A percentile compares a stretch with the other conserved stretches of the same genome.
These are phyloP conservation scores for Herpetomonas tarakana DNA, from an alignment of 208 protist species.

Conservation along the genomic window DNA sequence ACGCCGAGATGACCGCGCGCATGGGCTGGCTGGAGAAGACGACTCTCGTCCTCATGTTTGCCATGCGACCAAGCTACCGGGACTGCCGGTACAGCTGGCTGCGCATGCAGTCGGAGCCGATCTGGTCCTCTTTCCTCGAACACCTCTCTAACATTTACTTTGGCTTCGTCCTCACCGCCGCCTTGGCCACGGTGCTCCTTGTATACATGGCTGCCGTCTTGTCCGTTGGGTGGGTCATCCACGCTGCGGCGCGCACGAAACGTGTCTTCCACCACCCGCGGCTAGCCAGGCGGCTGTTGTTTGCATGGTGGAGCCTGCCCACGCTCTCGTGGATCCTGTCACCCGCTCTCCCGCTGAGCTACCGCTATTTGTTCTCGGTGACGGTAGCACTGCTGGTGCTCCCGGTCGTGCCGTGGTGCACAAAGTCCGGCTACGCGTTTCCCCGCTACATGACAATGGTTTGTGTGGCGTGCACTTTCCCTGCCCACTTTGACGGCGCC, in stretches of 20 bases:
- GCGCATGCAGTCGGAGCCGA: constrained; percentile 37
- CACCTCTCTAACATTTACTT: constrained; percentile 50
- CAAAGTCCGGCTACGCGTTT: constrained; percentile 27
- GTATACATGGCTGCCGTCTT: constrained; percentile 13
- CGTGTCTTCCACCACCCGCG: constrained; percentile 12
- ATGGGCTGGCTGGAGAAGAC: constrained; percentile 64
- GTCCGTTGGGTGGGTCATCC: constrained; percentile 20
- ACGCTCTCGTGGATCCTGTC: constrained; percentile 26
- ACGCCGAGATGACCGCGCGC: constrained; percentile 42
- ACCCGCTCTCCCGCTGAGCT: constrained; percentile 41
- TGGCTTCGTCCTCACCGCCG: constrained; percentile 29
- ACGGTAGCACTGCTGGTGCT: constrained; percentile 21
- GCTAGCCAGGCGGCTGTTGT: constrained; percentile 12
- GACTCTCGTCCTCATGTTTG: constrained; percentile 44
- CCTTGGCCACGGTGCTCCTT: constrained; percentile 26
- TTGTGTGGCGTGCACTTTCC: constrained; percentile 20
- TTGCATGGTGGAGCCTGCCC: constrained; percentile 38
- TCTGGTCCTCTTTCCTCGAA: constrained; percentile 39
- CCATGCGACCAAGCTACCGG: constrained; percentile 42
- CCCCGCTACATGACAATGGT: constrained; percentile 24
- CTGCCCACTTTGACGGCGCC: constrained; percentile 65
- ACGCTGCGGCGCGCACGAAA: constrained; percentile 19
- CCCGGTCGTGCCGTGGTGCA: constrained; percentile 38
- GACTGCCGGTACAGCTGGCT: constrained; percentile 76
- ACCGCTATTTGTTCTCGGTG: constrained; percentile 29